A percentile compares a stretch with the other conserved stretches of the same genome.
Conservation (phyloP, 345 rosid species). For the Passiflora organensis region DNA sequence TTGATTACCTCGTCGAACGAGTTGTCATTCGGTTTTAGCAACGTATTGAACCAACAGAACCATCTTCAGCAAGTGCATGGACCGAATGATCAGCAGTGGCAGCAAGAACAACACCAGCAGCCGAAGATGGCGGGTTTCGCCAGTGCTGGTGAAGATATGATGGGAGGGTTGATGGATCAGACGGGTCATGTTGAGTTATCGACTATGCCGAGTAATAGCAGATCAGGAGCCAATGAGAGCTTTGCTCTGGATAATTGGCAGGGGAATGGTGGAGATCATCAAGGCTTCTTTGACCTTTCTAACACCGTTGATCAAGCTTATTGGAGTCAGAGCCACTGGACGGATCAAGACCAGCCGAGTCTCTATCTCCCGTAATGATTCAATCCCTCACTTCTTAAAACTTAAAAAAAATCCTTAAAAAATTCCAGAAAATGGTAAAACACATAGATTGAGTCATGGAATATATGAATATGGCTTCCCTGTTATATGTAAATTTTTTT, state of each 20-base stretch:
- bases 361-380: constrained; percentile 66
- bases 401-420: too few species aligned
- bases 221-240: constrained; percentile 35
- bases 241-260: constrained; percentile 83
- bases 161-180: constrained; percentile 45
- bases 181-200: constrained; percentile 39
- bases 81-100: not conserved
- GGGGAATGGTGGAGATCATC: constrained; percentile 56
- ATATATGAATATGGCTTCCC: constrained; percentile 26
- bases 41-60: constrained; percentile 27
- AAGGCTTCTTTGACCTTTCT: constrained; percentile 61
- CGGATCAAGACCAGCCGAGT: constrained; percentile 51
- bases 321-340: constrained; percentile 87
- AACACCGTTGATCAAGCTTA: constrained; percentile 64
- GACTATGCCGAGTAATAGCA: constrained; percentile 15
- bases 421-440: too few species aligned
- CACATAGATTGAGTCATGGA: constrained; percentile 16
- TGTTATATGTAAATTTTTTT: constrained; percentile 32
- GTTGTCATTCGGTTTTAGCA: constrained; percentile 44
- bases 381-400: constrained; percentile 20
- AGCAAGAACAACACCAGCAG: constrained; percentile 35
- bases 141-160: constrained; percentile 15
- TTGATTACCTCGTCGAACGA: constrained; percentile 44
- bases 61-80: not conserved
- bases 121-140: constrained; percentile 16